phyloP scores from a whole-genome alignment of 495 filamentous ascomycete genomes.

The Penicillium dipodomyicola region DNA sequence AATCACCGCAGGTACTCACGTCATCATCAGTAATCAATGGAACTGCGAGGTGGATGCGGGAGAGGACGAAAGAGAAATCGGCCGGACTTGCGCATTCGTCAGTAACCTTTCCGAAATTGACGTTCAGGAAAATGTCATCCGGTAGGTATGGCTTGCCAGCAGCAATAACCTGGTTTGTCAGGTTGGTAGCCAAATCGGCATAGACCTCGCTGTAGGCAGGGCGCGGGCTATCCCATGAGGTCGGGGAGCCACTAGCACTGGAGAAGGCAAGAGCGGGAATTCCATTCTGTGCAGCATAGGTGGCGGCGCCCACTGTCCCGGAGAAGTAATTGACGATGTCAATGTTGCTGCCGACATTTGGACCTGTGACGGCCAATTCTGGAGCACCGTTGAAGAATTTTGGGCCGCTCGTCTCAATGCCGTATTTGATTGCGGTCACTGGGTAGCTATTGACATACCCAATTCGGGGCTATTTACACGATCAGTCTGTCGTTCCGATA shows the following conservation, averaged over 20 bases:
- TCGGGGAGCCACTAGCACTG: constrained; percentile 47
- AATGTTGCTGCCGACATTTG: constrained; percentile 62
- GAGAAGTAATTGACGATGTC: constrained; percentile 53
- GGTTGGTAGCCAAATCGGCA: constrained; percentile 55
- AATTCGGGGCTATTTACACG: constrained; percentile 39
- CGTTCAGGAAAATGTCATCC: constrained; percentile 58
- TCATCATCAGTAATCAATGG: constrained; percentile 52
- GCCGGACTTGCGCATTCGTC: constrained; percentile 44
- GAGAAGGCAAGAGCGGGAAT: constrained; percentile 67
- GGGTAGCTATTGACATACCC: constrained; percentile 73
- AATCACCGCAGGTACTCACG: constrained; percentile 53
- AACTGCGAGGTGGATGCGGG: constrained; percentile 52
- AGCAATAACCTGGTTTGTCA: constrained; percentile 51
- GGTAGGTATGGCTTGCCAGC: constrained; percentile 62
- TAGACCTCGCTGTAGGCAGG: constrained; percentile 56
- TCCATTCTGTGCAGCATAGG: constrained; percentile 52
- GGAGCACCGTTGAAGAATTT: constrained; percentile 49
- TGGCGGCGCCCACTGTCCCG: constrained; percentile 61
- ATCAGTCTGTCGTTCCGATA: not conserved
- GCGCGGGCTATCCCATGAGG: constrained; percentile 48
- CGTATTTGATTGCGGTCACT: constrained; percentile 61
- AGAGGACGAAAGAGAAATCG: constrained; percentile 60
- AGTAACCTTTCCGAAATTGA: constrained; percentile 58
- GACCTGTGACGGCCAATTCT: constrained; percentile 62
- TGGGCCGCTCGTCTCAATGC: constrained; percentile 55